A percentile compares a stretch with the other conserved stretches of the same genome.
phyloP scores from a whole-genome alignment of 495 filamentous ascomycete genomes.

The Thermothielavioides terrestris region DNA sequence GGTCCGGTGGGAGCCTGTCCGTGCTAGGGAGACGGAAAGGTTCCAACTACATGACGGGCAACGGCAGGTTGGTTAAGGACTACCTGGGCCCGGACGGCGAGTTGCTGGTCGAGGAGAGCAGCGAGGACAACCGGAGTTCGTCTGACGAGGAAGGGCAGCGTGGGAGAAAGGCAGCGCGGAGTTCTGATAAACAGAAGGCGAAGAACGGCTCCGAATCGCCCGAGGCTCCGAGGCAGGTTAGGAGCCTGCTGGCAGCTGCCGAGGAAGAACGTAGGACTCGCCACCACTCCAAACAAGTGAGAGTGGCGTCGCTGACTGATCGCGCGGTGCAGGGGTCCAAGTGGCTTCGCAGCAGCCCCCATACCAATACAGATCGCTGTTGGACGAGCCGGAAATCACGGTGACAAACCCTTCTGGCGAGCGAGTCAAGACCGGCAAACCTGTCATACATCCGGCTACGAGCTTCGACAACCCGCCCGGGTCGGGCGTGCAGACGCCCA shows the following conservation, averaged over 20 bases:
- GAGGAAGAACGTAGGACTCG: slow-evolving; percentile 79
- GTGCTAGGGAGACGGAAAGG: slow-evolving; percentile 42
- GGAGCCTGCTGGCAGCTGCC: slow-evolving; percentile 56
- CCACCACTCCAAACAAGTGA: too few species aligned
- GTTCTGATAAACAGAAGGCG: slow-evolving; percentile 19
- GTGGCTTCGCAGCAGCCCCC: slow-evolving; percentile 32
- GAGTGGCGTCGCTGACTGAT: slow-evolving; percentile 19
- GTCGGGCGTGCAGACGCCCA: slow-evolving; percentile 65
- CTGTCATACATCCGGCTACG: slow-evolving; percentile 69
- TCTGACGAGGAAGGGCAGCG: slow-evolving; percentile 44
- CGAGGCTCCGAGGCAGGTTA: slow-evolving; percentile 31
- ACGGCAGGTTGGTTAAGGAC: slow-evolving; percentile 64
- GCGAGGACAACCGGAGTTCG: slow-evolving; percentile 44
- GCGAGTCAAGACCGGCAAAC: slow-evolving; percentile 44
- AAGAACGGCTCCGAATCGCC: slow-evolving; percentile 13
- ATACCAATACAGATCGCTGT: slow-evolving; percentile 42
- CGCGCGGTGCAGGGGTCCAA: slow-evolving; percentile 26
- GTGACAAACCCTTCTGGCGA: slow-evolving; percentile 55
- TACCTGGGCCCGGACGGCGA: slow-evolving; percentile 55
- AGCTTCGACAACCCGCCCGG: slow-evolving; percentile 61
- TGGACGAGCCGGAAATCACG: slow-evolving; percentile 55
- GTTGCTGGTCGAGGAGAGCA: slow-evolving; percentile 44
- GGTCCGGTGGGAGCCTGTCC: slow-evolving; percentile 46
- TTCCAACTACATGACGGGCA: slow-evolving; percentile 34
- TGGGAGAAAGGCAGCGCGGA: slow-evolving; percentile 39